Evolutionary conservation across 371 early-diverging fungal species (phyloP), one percentile per base, ranked within the genome.

Genomic region (Haplosporangium sp.): DNA sequence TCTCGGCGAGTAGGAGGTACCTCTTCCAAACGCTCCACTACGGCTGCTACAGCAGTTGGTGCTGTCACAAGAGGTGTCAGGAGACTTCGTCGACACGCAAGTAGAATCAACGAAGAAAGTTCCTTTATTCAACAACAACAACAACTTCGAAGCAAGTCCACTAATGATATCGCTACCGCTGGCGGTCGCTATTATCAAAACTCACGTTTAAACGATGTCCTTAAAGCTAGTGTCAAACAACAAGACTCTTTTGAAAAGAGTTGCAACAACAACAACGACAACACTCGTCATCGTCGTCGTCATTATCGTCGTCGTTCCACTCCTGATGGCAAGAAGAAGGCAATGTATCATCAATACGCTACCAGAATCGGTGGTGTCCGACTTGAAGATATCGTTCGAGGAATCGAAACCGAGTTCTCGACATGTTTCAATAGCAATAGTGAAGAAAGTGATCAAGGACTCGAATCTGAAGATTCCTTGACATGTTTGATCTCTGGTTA

Each of bases 331-430:
- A 13, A 61, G 63, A 62, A 20, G 5, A 20, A 45, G 27, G 48
- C 50, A n/a, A 50, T 50, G 50, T n/a, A 66, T 11, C 38, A 57
- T n/a, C 42, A 48, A 7, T 20, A 62, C 2, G 35, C 67, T 2
- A 15, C 20, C 0, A 60, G 45, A 11, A 69, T 69, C 19, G 65
- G 70, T 27, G 62, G 38, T 2, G 61, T 61, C 27, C 40, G 57
- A 35, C 45, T 77, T 44, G 67, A 63, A 35, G 72, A 77, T 34
- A 44, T 72, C 55, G 58, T 77, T 37, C 61, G 66, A 3, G 44
- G 69, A 9, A 60, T 72, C 34, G 72, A 77, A 45, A 37, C 77
- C n/a, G 72, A 77, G 58, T 79, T 79, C 42, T 40, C 58, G 1
- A 61, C 71, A 15, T 61, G 20, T 3, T 10, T 70, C 8, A 70